Evolutionary conservation across 2,329 filamentous ascomycete genomes (phyloP).

Genomic region (Phialophora expanda): DNA sequence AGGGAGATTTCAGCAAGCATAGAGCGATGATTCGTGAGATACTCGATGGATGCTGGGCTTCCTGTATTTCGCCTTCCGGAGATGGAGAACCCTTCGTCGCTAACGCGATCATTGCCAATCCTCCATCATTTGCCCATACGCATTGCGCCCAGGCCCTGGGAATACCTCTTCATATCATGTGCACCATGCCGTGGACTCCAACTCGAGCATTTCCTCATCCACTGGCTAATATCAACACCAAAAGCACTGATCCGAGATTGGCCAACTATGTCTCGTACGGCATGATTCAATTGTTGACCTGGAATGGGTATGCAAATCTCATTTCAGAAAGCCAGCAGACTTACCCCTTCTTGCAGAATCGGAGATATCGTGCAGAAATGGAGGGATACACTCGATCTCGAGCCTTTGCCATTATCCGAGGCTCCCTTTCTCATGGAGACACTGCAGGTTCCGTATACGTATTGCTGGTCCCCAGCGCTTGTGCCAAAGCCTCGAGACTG

Average conservation of each 20-base stretch:
- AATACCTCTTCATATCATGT: constrained; percentile 59
- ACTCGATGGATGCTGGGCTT: constrained; percentile 49
- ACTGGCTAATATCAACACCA: constrained; percentile 53
- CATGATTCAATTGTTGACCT: constrained; percentile 57
- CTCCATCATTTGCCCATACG: constrained; percentile 59
- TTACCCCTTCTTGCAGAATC: constrained; percentile 41
- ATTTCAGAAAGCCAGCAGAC: constrained; percentile 35
- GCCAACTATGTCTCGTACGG: constrained; percentile 55
- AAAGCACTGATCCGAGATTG: constrained; percentile 41
- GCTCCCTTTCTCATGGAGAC: constrained; percentile 47
- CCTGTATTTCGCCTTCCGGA: constrained; percentile 47
- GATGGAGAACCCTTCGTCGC: constrained; percentile 55
- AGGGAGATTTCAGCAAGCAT: constrained; percentile 45
- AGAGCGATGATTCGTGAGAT: constrained; percentile 47
- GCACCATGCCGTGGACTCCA: constrained; percentile 59
- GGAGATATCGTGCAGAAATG: constrained; percentile 56
- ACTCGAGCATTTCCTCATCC: constrained; percentile 57
- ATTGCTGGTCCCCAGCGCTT: constrained; percentile 53
- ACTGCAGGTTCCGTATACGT: constrained; percentile 52
- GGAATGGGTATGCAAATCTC: constrained; percentile 49
- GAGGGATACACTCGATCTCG: constrained; percentile 49
- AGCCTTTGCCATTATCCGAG: constrained; percentile 46
- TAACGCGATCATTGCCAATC: constrained; percentile 61
- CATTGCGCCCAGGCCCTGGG: constrained; percentile 58
- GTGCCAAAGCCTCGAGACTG: constrained; percentile 51